These are phyloP conservation scores for Vitis rotundifolia DNA, from an alignment of 164 flowering plant species.

Conservation along the genomic window DNA sequence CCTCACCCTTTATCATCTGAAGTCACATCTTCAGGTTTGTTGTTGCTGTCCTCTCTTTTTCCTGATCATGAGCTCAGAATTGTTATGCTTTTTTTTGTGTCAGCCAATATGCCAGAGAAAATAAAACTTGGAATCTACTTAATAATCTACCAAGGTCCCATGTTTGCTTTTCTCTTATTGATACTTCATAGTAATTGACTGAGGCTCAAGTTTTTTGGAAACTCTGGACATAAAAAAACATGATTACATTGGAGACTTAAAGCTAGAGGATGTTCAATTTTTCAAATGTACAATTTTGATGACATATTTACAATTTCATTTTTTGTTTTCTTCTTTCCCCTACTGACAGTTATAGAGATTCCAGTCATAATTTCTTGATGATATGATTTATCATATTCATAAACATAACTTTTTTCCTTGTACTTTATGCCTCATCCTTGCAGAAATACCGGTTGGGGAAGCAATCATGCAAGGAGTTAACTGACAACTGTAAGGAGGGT, in stretches of 20 bases:
- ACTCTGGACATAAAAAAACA: background rate
- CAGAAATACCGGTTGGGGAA: constrained; percentile 95
- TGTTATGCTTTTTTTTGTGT: background rate
- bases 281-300: too few species aligned
- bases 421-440: constrained; percentile 14
- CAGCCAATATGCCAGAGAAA: background rate
- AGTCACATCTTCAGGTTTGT: constrained; percentile 88
- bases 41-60: background rate
- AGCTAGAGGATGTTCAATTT: background rate
- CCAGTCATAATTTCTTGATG: background rate
- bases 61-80: background rate
- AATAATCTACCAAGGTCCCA: too few species aligned
- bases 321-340: background rate
- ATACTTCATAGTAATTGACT: background rate
- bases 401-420: background rate
- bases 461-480: constrained; percentile 79
- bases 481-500: constrained; percentile 91
- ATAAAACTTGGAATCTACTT: too few species aligned
- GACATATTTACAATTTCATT: too few species aligned
- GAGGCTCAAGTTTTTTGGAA: background rate
- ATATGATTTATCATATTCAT: background rate
- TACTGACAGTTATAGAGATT: background rate
- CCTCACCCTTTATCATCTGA: constrained; percentile 85
- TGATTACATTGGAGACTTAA: background rate
- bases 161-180: background rate